Base-by-base conservation (phyloP, 345 rosid species). In the Dimocarpus longan region DNA sequence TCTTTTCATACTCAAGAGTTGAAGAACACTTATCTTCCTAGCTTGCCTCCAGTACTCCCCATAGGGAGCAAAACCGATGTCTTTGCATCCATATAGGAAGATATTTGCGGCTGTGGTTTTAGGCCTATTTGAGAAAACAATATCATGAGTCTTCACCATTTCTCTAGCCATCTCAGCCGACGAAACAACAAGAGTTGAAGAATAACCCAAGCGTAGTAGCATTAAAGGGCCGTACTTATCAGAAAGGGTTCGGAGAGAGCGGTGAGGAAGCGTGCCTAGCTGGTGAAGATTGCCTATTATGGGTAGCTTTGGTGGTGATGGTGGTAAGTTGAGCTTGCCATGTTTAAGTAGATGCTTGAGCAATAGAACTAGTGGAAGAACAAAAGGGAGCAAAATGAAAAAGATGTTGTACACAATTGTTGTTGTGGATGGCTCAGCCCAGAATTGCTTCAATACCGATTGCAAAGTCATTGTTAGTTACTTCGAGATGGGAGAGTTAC, bases 41-140 rank as follows among this genome's bases (percentile, higher is more conserved):
- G 40, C 66, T 52, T 86, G 77, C 68, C 86, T 81, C 85, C 81
- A 81, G 5, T 76, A 79, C 28, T 83, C 83, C 0, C 83, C 85
- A 5, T 76, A 83, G 1, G 85, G 85, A 40, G 73, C 48, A 40
- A 79, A 86, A 0, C 26, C 75, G 0, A 81, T 4, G 56, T 83
- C 81, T 1, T 0, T 24, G 78, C 81, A 68, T 13, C 78, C 76
- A 12, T 73, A 78, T 37, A 76, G 22, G 22, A 77, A 15, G 19
- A 59, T n/a, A 3, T 76, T n/a, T 15, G 77, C 74, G 5, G 81
- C 81, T 5, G 74, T 68, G 9, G 72, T 67, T 6, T 21, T 26
- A 9, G 78, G 81, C 9, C 76, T 21, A 2, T 19, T 24, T 1
- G 75, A 63, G 52, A 80, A 75, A 13, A 13, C 28, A 24, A 69